Base-by-base conservation (phyloP, 768 basidiomycete species). In the Mycena haematopus region DNA sequence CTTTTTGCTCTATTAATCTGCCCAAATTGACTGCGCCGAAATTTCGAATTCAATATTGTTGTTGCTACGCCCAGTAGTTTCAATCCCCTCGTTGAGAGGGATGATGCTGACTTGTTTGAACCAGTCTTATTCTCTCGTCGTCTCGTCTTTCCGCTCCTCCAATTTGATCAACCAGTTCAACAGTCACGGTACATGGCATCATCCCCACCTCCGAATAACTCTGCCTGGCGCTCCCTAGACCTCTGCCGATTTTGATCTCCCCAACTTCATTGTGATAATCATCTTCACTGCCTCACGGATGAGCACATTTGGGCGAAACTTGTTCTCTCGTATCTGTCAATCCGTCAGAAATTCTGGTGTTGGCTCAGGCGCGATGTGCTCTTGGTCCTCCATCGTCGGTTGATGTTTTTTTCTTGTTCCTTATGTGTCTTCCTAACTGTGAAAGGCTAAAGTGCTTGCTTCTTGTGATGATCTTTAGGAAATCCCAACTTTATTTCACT, bases 221-320 rank as follows among this genome's bases (percentile, higher is more conserved):
- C 27, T 13, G 10, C 44, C 29, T 21, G 21, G 31, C 29, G 13
- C 44, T 21, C 21, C 10, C 27, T 52, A n/a, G n/a, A n/a, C n/a
- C 15, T 10, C 14, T 31, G 29, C 29, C 29, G 4, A 17, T 45
- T 35, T 24, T 51, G 47, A 56, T 55, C 46, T 27, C 25, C 4
- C 35, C 53, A 45, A 38, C 47, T 56, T 52, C 50, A 29, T 22
- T 6, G 31, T 66, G 65, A 62, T 66, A 66, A 66, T 66, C 61
- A 66, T 66, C 65, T 66, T 24, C 61, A 63, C 49, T 29, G 65
- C 65, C 57, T 56, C 52, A 5, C 6, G 11, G 13, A 29, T 25
- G 25, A 46, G 50, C 8, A 10, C 50, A 27, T 6, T 38, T 45
- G 25, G 29, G 17, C 40, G 42, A 33, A 25, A 22, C 31, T 10